Evolutionary conservation across 202 grass and related monocot species (phyloP).

Genomic region (Setaria viridis): DNA sequence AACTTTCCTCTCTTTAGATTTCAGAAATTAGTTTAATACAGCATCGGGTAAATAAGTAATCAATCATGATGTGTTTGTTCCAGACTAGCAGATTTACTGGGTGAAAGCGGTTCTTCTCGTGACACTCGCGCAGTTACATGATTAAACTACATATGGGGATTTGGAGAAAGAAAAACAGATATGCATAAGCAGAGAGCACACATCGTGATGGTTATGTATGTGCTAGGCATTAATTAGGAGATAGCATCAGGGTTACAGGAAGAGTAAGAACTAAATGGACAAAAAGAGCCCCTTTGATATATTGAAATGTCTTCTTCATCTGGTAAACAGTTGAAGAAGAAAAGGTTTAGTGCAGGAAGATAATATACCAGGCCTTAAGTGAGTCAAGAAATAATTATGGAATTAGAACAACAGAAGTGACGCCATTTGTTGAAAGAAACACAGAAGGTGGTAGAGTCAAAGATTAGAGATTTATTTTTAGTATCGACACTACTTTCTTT

Average conservation of each 20-base stretch:
- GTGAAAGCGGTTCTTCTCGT: not conserved
- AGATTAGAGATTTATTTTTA: not conserved
- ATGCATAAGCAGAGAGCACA: not conserved
- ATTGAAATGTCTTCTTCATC: not conserved
- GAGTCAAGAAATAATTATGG: not conserved
- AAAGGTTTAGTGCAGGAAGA: not conserved
- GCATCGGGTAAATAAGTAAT: not conserved
- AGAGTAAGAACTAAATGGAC: not conserved
- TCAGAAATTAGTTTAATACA: not conserved
- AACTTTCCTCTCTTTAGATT: not conserved
- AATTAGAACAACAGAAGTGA: not conserved
- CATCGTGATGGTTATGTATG: not conserved
- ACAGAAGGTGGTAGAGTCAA: not conserved
- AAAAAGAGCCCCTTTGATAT: not conserved
- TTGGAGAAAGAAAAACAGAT: not conserved
- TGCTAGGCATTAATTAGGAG: not conserved
- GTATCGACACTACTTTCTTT: not conserved
- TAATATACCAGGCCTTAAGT: not conserved
- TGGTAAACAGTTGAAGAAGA: not conserved
- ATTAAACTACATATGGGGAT: not conserved
- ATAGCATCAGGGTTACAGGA: not conserved
- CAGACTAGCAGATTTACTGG: not conserved
- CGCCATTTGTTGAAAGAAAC: not conserved
- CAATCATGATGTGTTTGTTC: constrained; percentile 5
- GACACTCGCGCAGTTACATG: not conserved